Conservation (phyloP, 139 green algal species). For the Astrephomene gubernaculifera region DNA sequence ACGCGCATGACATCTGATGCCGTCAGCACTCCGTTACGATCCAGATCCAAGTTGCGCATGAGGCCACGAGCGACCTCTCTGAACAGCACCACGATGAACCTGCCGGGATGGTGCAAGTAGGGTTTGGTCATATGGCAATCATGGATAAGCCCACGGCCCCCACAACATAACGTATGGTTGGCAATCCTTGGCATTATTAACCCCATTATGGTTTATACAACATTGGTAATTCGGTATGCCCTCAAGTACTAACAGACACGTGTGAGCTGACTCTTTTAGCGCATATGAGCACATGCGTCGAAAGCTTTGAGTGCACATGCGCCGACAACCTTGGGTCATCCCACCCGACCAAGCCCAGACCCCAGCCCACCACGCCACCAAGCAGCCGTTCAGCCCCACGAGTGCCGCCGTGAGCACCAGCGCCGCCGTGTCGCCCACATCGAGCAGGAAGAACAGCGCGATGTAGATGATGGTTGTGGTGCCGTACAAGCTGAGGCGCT, state of each 20-base stretch:
- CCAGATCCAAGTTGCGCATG: slow-evolving; percentile 6
- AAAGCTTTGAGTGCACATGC: neutral
- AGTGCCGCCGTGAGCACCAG: slow-evolving; percentile 11
- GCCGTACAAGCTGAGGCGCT: slow-evolving; percentile 34
- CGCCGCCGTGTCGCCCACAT: neutral
- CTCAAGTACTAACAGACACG: too few relatives aligned
- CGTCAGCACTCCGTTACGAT: slow-evolving; percentile 3
- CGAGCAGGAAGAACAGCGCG: slow-evolving; percentile 25
- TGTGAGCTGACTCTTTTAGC: too few relatives aligned
- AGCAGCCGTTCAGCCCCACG: slow-evolving; percentile 5
- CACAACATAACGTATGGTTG: neutral
- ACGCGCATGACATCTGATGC: slow-evolving; percentile 12
- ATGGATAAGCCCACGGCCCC: neutral
- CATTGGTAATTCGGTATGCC: too few relatives aligned
- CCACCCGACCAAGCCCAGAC: neutral
- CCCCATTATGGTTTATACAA: too few relatives aligned
- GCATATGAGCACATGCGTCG: neutral
- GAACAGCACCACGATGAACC: slow-evolving; percentile 12
- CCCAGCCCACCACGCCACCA: slow-evolving; percentile 18
- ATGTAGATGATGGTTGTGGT: slow-evolving; percentile 20
- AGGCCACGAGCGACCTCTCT: neutral
- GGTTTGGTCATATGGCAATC: neutral
- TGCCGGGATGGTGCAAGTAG: neutral
- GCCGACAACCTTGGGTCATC: neutral
- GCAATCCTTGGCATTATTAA: too few relatives aligned